Conservation (phyloP, 805 yeast species). For the Spathaspora gorwiae region DNA sequence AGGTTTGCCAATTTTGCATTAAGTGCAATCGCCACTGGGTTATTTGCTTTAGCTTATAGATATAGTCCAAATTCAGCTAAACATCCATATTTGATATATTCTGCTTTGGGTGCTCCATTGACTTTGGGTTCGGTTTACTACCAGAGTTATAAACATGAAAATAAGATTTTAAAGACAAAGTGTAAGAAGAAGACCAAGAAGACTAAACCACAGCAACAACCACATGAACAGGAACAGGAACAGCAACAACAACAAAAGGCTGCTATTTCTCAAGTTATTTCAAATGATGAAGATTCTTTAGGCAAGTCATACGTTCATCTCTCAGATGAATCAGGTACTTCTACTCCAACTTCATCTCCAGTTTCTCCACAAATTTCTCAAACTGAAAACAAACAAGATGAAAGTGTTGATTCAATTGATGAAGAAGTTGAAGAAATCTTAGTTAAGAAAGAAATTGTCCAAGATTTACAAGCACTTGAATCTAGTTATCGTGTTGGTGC, state of each 20-base stretch:
- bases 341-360: slow-evolving; percentile 27
- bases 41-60: slow-evolving; percentile 53
- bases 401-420: slow-evolving; percentile 14
- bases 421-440: slow-evolving; percentile 20
- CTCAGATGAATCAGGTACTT: slow-evolving; percentile 28
- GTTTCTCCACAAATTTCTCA: slow-evolving; percentile 19
- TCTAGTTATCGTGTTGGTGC: slow-evolving; percentile 38
- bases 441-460: slow-evolving; percentile 28
- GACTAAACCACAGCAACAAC: not conserved
- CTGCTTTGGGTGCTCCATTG: slow-evolving; percentile 51
- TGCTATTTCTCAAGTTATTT: not conserved
- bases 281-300: slow-evolving; percentile 24
- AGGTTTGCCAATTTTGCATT: slow-evolving; percentile 25
- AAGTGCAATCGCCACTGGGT: slow-evolving; percentile 46
- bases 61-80: slow-evolving; percentile 51
- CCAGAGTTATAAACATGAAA: slow-evolving; percentile 14
- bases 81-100: slow-evolving; percentile 72
- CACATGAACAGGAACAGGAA: not conserved
- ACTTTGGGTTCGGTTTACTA: slow-evolving; percentile 25
- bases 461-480: slow-evolving; percentile 24
- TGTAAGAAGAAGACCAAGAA: slow-evolving; percentile 2
- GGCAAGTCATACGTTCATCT: slow-evolving; percentile 40
- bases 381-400: slow-evolving; percentile 3
- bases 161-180: slow-evolving; percentile 11
- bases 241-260: not conserved